Evolutionary conservation across 805 yeast genomes (phyloP).

Genomic region (Metschnikowia sp.): DNA sequence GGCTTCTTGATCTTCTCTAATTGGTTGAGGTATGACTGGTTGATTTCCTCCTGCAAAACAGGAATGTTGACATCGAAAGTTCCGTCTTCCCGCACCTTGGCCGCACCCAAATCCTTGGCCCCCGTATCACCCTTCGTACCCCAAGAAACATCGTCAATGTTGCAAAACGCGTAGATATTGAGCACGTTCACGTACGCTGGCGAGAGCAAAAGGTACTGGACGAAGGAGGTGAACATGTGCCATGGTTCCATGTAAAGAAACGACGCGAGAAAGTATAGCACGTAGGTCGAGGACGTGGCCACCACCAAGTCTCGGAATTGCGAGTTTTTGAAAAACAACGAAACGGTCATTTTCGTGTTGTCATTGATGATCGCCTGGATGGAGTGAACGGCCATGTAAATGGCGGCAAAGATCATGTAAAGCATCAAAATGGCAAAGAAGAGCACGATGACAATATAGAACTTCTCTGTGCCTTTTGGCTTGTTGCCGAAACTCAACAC

Average conservation of each 20-base stretch:
- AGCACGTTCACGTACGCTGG: conserved; percentile 55
- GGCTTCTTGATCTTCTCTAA: conserved; percentile 51
- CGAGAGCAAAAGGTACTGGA: conserved; percentile 48
- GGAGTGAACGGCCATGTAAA: conserved; percentile 55
- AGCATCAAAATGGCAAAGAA: conserved; percentile 61
- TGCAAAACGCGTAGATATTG: conserved; percentile 67
- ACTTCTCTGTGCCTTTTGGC: conserved; percentile 57
- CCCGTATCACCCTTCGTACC: conserved; percentile 72
- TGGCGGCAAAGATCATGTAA: conserved; percentile 56
- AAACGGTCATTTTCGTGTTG: conserved; percentile 42
- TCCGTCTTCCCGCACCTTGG: conserved; percentile 52
- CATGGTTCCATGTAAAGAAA: conserved; percentile 62
- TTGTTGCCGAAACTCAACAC: conserved; percentile 62
- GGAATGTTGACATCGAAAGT: conserved; percentile 54
- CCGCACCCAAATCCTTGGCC: conserved; percentile 53
- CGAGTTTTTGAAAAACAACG: conserved; percentile 44
- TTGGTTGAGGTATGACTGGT: conserved; percentile 49
- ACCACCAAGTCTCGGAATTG: conserved; percentile 50
- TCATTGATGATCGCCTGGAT: conserved; percentile 32
- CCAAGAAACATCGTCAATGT: conserved; percentile 72
- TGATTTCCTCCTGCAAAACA: conserved; percentile 48
- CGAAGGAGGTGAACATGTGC: conserved; percentile 59
- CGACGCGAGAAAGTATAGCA: conserved; percentile 56
- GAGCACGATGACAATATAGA: conserved; percentile 49
- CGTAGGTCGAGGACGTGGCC: conserved; percentile 59